Evolutionary conservation across 2,329 filamentous ascomycete species (phyloP), one percentile per base, ranked within the genome.

Genomic region (Graphium sp.): DNA sequence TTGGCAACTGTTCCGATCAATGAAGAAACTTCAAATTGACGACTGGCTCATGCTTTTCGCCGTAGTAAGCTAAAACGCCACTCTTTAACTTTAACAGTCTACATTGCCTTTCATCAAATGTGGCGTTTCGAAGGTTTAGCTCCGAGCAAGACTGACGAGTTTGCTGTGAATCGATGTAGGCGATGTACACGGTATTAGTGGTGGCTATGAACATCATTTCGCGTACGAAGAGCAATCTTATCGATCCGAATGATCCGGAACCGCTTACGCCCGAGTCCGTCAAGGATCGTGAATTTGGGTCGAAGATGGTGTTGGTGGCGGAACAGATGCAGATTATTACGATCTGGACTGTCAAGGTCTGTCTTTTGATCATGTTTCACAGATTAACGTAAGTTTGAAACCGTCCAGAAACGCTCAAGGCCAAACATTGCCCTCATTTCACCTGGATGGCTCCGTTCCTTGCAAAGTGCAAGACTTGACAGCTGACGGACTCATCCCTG

Each of bases 261-360:
- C 35, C 42, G 4, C 47, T 74, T 26, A 67, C 66, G 0, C 50
- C 58, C 1, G 35, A 49, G 0, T 53, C 52, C 20, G 54, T 59
- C 26, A 39, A 36, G 4, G 47, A 54, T 18, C 51, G 66, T 27
- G 42, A 51, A 1, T 49, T 44, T 21, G 71, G 70, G 8, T 72
- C 66, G 25, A 75, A 75, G 53, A 61, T 69, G 51, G 68, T 74
- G 1, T 52, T 74, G 21, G 60, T 72, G 7, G 62, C 66, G 3
- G 70, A 76, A 37, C 56, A 74, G 45, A 60, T 63, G 39, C 75
- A 78, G 50, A 52, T 74, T 12, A 51, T 69, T 29, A 59, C 62
- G 7, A 63, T 65, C 18, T 73, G 64, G 60, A 45, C 52, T 0
- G 53, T 69, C 36, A 74, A 74, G 42, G 45, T 52, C 7, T 72